Evolutionary conservation across 352 stramenopile species (phyloP), one percentile per base, ranked within the genome.

Genomic region (Plasmopara halstedii): DNA sequence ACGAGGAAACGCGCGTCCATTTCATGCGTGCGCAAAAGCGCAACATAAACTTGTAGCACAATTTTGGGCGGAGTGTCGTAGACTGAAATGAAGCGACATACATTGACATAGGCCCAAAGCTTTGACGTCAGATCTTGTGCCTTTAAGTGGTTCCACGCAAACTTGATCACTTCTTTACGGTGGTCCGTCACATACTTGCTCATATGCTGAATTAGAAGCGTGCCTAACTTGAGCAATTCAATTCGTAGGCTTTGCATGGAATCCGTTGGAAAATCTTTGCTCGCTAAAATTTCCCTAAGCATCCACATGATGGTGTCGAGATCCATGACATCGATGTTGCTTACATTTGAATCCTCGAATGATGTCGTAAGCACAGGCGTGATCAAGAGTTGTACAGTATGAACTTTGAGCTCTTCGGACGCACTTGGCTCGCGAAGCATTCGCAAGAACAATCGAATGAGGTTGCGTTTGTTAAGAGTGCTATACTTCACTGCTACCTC

Each of bases 161-260:
- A 99, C 66, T 99, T 98, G 42, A 99, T 95, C 36, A 99, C 85
- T 62, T 98, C 94, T 46, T 98, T 98, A 47, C 92, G 71, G 52
- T 97, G 81, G 13, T 96, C 80, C 5, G 80, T 85, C 31, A 99
- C 75, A 23, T 96, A 87, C 42, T 95, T 77, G 56, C 82, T 85
- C 70, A 97, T 94, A 47, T 96, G 84, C 52, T 98, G 89, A 19
- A 99, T 96, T 6, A 99, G 78, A 25, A 99, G 58, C 22, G 90
- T 97, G 0, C 88, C 83, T 7, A 99, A 68, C 65, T 97, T 96
- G 11, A 99, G 67, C 34, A 99, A 47, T 45, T 95, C 83, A 45
- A 96, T 94, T 8, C 83, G 82, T 18, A 96, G 63, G 15, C 67
- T 84, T 56, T 94, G 70, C 58, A 83, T 78, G 6, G 81, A 48